These are phyloP conservation scores for Rhizopogon roseolus DNA, from an alignment of 768 basidiomycete genomes.

Conservation along the genomic window DNA sequence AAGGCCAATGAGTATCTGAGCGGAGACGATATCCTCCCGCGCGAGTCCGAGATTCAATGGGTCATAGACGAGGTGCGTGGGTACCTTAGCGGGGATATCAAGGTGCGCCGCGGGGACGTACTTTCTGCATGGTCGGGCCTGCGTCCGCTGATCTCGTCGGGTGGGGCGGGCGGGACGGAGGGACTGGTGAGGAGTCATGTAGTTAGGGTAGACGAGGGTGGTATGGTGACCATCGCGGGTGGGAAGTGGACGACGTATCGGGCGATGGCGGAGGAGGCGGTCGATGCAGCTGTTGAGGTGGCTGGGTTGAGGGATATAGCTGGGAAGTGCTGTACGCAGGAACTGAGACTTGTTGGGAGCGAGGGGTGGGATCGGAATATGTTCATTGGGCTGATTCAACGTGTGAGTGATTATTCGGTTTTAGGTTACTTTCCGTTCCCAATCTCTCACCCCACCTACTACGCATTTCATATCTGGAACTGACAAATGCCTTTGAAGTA, in stretches of 20 bases:
- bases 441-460: neutral
- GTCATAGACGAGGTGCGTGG: constrained; percentile 88
- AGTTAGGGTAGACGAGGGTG: constrained; percentile 75
- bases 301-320: constrained; percentile 53
- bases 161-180: constrained; percentile 76
- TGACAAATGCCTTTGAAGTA: constrained; percentile 42
- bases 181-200: constrained; percentile 91
- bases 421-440: neutral
- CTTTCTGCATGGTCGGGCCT: constrained; percentile 94
- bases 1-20: neutral
- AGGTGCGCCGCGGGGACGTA: constrained; percentile 91
- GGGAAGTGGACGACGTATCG: constrained; percentile 99
- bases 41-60: constrained; percentile 96
- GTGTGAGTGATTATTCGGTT: constrained; percentile 41
- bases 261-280: constrained; percentile 93
- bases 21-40: constrained; percentile 64
- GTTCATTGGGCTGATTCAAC: constrained; percentile 94
- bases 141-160: constrained; percentile 85
- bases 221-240: constrained; percentile 90
- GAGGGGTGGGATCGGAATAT: constrained; percentile 95
- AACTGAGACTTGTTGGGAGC: constrained; percentile 81
- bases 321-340: constrained; percentile 72
- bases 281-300: constrained; percentile 78
- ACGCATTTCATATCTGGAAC: neutral
- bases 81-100: constrained; percentile 90